Base-by-base conservation (phyloP, 75 land plant genomes). In the Azolla pinnata region DNA sequence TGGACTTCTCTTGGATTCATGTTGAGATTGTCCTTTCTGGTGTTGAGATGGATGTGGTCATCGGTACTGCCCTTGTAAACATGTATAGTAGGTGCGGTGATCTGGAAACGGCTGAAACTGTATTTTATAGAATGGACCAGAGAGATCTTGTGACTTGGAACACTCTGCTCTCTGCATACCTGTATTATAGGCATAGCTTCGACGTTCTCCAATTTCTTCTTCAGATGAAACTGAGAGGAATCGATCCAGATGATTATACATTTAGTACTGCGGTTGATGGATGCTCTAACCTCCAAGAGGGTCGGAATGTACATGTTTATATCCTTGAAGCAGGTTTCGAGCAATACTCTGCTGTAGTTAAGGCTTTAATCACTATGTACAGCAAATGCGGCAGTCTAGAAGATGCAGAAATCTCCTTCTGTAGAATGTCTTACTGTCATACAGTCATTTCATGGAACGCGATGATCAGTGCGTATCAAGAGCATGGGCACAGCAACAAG, bases 371-470 rank as follows among this genome's bases (percentile, higher is more conserved):
- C 23, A 46, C 34, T 29, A 67, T 67, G 69, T 67, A 67, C 32
- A 54, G 54, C 23, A 60, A 59, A 57, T 67, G 69, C 33, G 67
- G 53, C 16, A 29, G 54, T 24, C 20, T 62, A 14, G 14, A 44
- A 26, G 69, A 61, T n/a, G 54, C 69, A 31, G 40, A 17, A 29
- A 20, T 14, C 25, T 42, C 38, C 2, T 59, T 67, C 29, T 20
- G 31, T 52, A 26, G 5, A 31, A 67, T 64, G 32, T 29, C 32
- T 29, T 29, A 55, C 26, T 25, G 33, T 33, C 73, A 73, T 58
- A 61, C 75, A 1, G 74, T 79, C 14, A 49, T 72, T 8, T n/a
- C n/a, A n/a, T 83, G 86, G 86, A 83, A 69, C 63, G 76, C 77
- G 23, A 72, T 54, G 2, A 54, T 54, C 14, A 9, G 28, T 54